Evolutionary conservation across 345 rosid genomes (phyloP), one percentile per base, ranked within the genome.

Genomic region (Chamaenerion angustifolium): DNA sequence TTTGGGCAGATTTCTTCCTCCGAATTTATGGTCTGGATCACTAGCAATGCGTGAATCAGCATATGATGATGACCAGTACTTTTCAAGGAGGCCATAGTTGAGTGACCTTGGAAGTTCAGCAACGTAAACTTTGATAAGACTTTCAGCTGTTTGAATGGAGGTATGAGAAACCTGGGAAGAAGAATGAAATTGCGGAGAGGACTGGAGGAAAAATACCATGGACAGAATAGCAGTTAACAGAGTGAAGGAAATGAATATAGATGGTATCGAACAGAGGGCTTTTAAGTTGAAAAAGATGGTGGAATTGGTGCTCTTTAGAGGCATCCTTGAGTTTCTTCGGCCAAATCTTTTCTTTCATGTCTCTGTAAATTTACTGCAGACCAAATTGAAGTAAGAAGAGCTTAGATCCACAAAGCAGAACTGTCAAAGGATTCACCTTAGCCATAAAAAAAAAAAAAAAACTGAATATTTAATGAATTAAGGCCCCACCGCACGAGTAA

Each of bases 21-120:
- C 61, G 65, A 52, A 51, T 43, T 52, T 69, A 65, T 71, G 85
- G 62, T 92, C 98, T 3, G 95, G 89, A 68, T 92, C 89, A 31
- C 59, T 63, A 49, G 81, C 67, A 62, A 80, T 65, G 1, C 96
- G 87, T 23, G 84, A 66, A 56, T 92, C 98, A 35, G 85, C 69
- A 35, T 54, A 62, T 16, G 71, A 12, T 48, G 71, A 25, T 52
- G 78, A 70, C 96, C 95, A 92, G 51, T 87, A 87, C 6, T 65
- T 66, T 3, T 76, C 71, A 41, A 87, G 79, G 56, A 87, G 87
- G 63, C 80, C 94, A 40, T 87, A 92, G 52, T 79, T 87, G 45
- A 84, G 74, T 23, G 96, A 79, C 72, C 95, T 74, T 14, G 98
- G 96, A 49, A 92, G 88, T 62, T 75, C 76, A 3, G 85, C 79